A percentile compares a stretch with the other conserved stretches of the same genome.
These are phyloP conservation scores for Sporothrix protearum DNA, from an alignment of 2,329 filamentous ascomycete species.

Conservation along the genomic window DNA sequence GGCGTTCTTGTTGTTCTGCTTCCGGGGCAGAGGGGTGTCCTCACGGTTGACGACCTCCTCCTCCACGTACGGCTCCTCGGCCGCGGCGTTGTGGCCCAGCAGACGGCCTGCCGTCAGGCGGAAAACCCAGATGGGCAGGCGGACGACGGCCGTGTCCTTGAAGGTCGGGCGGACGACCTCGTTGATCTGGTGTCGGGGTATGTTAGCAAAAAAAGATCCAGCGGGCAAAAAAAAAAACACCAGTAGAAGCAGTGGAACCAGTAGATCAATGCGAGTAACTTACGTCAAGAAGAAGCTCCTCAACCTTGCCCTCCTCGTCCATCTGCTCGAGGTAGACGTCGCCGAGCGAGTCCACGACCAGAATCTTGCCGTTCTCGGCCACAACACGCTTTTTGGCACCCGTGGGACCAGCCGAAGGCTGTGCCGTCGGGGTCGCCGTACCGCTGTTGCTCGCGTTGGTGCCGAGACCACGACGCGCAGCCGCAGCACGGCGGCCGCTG, in stretches of 20 bases:
- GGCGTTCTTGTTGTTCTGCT: not conserved
- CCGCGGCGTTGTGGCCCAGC: conserved; percentile 39
- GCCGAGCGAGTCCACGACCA: conserved; percentile 86
- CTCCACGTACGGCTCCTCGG: conserved; percentile 37
- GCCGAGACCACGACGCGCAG: conserved; percentile 35
- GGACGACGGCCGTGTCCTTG: conserved; percentile 76
- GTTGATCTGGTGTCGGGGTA: too few relatives aligned
- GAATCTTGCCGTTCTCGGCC: conserved; percentile 90
- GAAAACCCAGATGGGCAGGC: conserved; percentile 72
- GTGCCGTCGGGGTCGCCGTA: conserved; percentile 30
- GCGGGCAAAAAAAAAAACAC: not conserved
- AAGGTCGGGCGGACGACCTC: conserved; percentile 76
- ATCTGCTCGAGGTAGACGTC: conserved; percentile 94
- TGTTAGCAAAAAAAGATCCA: too few relatives aligned
- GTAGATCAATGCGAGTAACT: conserved; percentile 41
- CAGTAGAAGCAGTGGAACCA: not conserved
- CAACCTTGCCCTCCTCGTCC: conserved; percentile 77
- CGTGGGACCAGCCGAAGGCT: conserved; percentile 51
- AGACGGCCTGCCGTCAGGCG: conserved; percentile 52
- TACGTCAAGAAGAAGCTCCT: conserved; percentile 86
- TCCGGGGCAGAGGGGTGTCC: conserved; percentile 6
- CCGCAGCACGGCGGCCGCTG: conserved; percentile 32
- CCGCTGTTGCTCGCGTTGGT: conserved; percentile 35
- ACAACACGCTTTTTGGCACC: conserved; percentile 83
- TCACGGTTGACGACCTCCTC: conserved; percentile 39